Percentiles rank a stretch among this genome's conserved stretches.
phyloP scores from a whole-genome alignment of 306 rosid species.

The Ammopiptanthus mongolicus region DNA sequence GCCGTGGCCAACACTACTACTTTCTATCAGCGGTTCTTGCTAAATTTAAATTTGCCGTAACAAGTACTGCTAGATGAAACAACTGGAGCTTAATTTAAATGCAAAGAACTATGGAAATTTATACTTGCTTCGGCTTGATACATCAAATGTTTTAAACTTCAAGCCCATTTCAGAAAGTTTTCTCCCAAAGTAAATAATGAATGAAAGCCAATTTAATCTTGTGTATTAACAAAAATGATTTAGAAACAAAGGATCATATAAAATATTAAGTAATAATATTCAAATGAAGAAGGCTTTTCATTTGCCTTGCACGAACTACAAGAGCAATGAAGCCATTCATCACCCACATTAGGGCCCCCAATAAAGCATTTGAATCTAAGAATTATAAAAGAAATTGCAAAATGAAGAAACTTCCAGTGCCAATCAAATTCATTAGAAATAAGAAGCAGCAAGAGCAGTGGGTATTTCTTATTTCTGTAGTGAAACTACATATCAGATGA shows the following conservation, averaged over 20 bases:
- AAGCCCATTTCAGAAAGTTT: background rate
- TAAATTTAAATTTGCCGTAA: background rate
- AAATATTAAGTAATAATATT: background rate
- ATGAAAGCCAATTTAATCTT: background rate
- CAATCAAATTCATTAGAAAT: background rate
- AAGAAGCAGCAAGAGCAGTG: background rate
- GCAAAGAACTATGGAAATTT: background rate
- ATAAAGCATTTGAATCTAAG: background rate
- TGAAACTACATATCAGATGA: background rate
- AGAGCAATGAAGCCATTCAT: background rate
- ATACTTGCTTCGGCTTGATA: background rate
- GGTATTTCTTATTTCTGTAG: background rate
- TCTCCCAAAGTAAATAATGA: background rate
- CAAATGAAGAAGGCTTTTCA: background rate
- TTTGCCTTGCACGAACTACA: background rate
- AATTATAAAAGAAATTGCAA: background rate
- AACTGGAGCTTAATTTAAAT: background rate
- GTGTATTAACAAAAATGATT: background rate
- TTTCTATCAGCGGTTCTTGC: background rate
- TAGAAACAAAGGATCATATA: background rate
- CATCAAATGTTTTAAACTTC: background rate
- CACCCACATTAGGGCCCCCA: background rate
- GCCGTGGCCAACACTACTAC: background rate
- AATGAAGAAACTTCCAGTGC: background rate
- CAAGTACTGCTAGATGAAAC: background rate